These are phyloP conservation scores for Fusarium vanettenii DNA, from an alignment of 2,329 filamentous ascomycete species.

Conservation along the genomic window DNA sequence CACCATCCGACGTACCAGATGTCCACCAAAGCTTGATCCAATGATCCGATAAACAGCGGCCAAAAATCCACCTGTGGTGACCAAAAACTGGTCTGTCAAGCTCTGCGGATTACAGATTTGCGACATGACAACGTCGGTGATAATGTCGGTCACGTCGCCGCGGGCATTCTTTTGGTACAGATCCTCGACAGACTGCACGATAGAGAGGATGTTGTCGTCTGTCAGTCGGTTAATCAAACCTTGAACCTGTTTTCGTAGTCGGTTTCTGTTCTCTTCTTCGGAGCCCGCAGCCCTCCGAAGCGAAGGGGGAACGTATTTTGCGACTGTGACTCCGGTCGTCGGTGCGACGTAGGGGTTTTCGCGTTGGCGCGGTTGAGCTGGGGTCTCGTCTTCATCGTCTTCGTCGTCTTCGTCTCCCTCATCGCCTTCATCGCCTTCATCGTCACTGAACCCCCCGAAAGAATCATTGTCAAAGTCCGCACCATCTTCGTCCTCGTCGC, in stretches of 20 bases:
- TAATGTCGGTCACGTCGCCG: constrained; percentile 85
- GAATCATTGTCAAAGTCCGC: constrained; percentile 48
- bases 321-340: constrained; percentile 55
- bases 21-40: constrained; percentile 89
- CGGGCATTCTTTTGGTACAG: constrained; percentile 86
- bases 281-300: constrained; percentile 72
- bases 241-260: constrained; percentile 83
- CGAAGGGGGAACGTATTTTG: constrained; percentile 92
- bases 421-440: constrained; percentile 38
- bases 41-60: constrained; percentile 88
- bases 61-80: constrained; percentile 90
- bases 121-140: constrained; percentile 82
- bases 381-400: constrained; percentile 44
- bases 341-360: constrained; percentile 95
- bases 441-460: constrained; percentile 55
- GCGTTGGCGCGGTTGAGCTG: constrained; percentile 60
- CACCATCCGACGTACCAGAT: constrained; percentile 83
- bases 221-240: constrained; percentile 93
- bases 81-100: constrained; percentile 88
- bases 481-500: constrained; percentile 32
- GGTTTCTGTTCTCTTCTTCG: constrained; percentile 73
- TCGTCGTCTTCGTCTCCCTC: constrained; percentile 44
- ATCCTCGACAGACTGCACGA: constrained; percentile 83
- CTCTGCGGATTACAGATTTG: constrained; percentile 82
- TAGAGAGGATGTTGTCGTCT: constrained; percentile 87